Evolutionary conservation across 305 asterid genomes (phyloP), one percentile per base, ranked within the genome.

Genomic region (Vinca major): DNA sequence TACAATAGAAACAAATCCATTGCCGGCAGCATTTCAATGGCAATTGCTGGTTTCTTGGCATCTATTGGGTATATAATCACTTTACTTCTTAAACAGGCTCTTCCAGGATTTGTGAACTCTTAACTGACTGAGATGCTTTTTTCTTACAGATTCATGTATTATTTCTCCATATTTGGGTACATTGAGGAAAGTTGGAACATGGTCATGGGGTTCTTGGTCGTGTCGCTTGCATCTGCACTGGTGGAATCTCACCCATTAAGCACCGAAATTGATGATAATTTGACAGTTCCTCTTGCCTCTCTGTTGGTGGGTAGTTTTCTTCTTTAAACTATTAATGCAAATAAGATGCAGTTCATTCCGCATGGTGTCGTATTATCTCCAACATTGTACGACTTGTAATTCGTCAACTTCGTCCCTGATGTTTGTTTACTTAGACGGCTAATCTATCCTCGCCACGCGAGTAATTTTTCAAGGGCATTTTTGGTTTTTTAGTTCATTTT

Each of bases 181-280:
- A 70, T 93, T 43, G 81, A 85, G 79, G 86, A 83, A 78, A 86
- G 89, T 76, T 70, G 69, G 43, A 62, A 80, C 45, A 82, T 75
- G 94, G 86, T 83, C 55, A 13, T 79, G 40, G 90, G 89, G 67
- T 87, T 93, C 76, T 75, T 90, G 75, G 58, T 75, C 17, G 88
- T 84, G 47, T 92, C 98, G 43, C 49, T 92, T 71, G 92, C 82
- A 14, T 72, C 95, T 66, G 86, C 97, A 50, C 76, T 92, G 73
- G 94, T 90, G 1, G 98, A 92, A 81, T 92, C 98, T 36, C 97
- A 86, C 80, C 96, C 98, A 41, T 39, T 90, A 51, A 92, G 98
- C 84, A 86, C 85, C 1, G 83, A 82, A 57, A 83, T 90, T 45
- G 98, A 92, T 60, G 98, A 92, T 86, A 90, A 92, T 67, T 79